Base-by-base conservation (phyloP, 2,329 filamentous ascomycete genomes). In the Aspergillus flavus region DNA sequence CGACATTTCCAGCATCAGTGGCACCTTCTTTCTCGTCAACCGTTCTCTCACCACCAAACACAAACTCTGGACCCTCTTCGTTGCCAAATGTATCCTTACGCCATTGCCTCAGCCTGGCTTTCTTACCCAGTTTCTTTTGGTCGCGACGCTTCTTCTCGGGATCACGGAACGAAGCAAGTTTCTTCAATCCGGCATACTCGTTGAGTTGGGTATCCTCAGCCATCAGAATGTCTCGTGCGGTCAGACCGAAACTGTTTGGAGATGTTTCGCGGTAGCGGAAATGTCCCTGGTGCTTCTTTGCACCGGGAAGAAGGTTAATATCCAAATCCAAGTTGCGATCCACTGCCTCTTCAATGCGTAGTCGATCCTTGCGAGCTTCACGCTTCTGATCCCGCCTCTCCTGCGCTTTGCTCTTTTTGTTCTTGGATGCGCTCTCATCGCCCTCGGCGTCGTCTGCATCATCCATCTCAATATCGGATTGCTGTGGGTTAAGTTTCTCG, bases 221-320 rank as follows among this genome's bases (percentile, higher is more conserved):
- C 68, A 96, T 93, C 39, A 99, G 86, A 71, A 99, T 98, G 78
- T 99, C 95, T 65, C 89, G 87, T 1, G 94, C 84, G 0, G 92
- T 96, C 73, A 99, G 88, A 63, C 95, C 95, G 75, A 96, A 99
- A 14, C 91, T 88, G 61, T 91, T 90, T 1, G 95, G 94, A 0
- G 92, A 96, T 2, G 94, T 97, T 75, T 97, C 94, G 73, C 95
- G 92, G 83, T 99, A 99, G 61, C 92, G 90, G 87, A 99, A 99
- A 34, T 79, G 75, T 32, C 81, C 81, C 53, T 80, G 78, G 57
- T 80, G 80, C 70, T 85, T 86, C 61, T 81, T 83, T 55, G 83
- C 80, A 45, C 81, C 79, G 30, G 81, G 85, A 59, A 87, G 84
- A 57, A 88, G 81, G 23, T 88, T 86, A 66, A 88, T 81, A 63